These are phyloP conservation scores for Sporisorium reilianum DNA, from an alignment of 1,284 basidiomycete genomes.

Conservation along the genomic window DNA sequence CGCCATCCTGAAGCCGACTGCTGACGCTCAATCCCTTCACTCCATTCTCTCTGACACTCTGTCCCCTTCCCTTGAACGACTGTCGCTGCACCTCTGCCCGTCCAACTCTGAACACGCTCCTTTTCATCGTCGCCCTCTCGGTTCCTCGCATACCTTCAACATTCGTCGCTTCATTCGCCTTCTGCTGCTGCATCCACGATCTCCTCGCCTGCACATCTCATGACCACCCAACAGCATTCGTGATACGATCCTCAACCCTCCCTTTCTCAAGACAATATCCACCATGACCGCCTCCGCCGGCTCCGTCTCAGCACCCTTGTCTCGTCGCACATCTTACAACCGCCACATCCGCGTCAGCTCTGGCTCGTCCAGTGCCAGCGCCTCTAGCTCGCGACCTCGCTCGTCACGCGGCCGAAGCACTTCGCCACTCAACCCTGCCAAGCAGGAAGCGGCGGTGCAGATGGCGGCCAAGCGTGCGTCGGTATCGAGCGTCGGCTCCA, in stretches of 20 bases:
- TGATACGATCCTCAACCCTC: neutral
- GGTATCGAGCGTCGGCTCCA: slow-evolving; percentile 32
- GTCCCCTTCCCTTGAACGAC: neutral
- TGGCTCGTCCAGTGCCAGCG: slow-evolving; percentile 35
- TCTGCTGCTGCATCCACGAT: neutral
- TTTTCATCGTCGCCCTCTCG: slow-evolving; percentile 7
- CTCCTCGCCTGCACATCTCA: slow-evolving; percentile 3
- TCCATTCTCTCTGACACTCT: slow-evolving; percentile 4
- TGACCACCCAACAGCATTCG: slow-evolving; percentile 25
- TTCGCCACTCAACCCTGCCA: slow-evolving; percentile 38
- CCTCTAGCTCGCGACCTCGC: slow-evolving; percentile 33
- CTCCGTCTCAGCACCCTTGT: slow-evolving; percentile 24
- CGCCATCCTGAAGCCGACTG: slow-evolving; percentile 8
- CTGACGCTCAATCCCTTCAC: slow-evolving; percentile 16
- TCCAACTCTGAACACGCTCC: slow-evolving; percentile 24
- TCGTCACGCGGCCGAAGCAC: slow-evolving; percentile 43
- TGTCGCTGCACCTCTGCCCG: neutral
- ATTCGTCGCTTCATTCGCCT: neutral
- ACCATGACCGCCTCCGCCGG: slow-evolving; percentile 42
- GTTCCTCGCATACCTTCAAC: slow-evolving; percentile 4
- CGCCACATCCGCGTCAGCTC: slow-evolving; percentile 36
- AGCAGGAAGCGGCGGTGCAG: slow-evolving; percentile 47
- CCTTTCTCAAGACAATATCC: slow-evolving; percentile 1
- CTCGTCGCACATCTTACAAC: slow-evolving; percentile 40
- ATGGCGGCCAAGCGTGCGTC: slow-evolving; percentile 49